phyloP scores from a whole-genome alignment of 768 basidiomycete species.

The Hemileccinum rubropunctum region DNA sequence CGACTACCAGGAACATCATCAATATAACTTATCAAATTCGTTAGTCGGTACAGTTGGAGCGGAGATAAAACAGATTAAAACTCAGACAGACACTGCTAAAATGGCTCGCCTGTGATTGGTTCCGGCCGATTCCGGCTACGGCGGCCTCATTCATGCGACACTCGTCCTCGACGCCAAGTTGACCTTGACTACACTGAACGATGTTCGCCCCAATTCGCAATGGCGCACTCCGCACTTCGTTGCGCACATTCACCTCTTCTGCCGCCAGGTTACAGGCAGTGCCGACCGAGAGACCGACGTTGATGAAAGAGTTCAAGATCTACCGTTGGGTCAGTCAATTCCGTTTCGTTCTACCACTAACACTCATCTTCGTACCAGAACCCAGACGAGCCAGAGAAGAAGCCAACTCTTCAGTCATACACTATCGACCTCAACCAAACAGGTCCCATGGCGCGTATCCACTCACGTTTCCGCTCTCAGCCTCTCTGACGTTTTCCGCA shows the following conservation, averaged over 20 bases:
- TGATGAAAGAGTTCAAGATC: conserved; percentile 95
- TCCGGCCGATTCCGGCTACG: conserved; percentile 15
- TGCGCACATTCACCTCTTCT: conserved; percentile 35
- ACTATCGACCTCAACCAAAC: conserved; percentile 90
- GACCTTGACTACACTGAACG: no score
- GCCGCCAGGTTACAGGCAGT: conserved; percentile 34
- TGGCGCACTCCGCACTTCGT: conserved; percentile 8
- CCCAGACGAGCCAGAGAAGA: conserved; percentile 90
- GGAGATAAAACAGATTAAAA: not conserved
- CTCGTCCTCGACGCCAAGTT: conserved; percentile 22
- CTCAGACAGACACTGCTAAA: not conserved
- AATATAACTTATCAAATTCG: no score
- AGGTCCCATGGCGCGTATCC: conserved; percentile 78
- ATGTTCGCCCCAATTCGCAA: not conserved
- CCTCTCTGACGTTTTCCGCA: conserved; percentile 1
- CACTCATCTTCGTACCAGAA: conserved; percentile 48
- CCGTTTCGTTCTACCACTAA: not conserved
- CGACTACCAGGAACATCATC: no score
- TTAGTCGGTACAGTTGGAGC: no score
- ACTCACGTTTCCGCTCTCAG: not conserved
- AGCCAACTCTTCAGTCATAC: conserved; percentile 90
- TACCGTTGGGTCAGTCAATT: conserved; percentile 85
- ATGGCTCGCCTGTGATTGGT: conserved; percentile 19
- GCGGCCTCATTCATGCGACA: not conserved
- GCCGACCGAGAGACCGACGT: conserved; percentile 61